Evolutionary conservation across 108 stramenopile species (phyloP).

Genomic region (Nitzschia putrida): DNA sequence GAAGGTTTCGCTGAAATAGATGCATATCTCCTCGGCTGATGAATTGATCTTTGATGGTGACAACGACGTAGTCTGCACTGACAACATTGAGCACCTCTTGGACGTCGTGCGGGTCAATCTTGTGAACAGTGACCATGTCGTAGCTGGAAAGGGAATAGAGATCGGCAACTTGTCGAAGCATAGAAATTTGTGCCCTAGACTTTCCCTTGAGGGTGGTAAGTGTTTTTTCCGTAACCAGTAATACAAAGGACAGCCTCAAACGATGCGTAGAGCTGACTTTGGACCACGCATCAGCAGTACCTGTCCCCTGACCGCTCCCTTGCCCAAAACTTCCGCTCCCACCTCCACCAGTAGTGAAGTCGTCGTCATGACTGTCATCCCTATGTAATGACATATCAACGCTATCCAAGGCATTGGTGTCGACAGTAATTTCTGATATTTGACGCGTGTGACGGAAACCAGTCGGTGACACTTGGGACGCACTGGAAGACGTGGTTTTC

Average conservation of each 20-base stretch:
- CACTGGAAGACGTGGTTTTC: background rate
- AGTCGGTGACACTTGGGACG: conserved; percentile 10
- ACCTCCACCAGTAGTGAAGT: conserved; percentile 14
- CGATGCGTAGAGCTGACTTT: conserved; percentile 60
- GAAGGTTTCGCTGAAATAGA: conserved; percentile 64
- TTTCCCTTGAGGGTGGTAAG: conserved; percentile 74
- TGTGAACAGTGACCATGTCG: conserved; percentile 83
- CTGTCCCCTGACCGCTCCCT: background rate
- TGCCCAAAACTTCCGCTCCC: background rate
- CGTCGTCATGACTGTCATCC: conserved; percentile 18
- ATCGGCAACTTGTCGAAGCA: conserved; percentile 79
- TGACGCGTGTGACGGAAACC: conserved; percentile 36
- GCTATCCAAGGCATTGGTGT: conserved; percentile 27
- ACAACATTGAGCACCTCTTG: conserved; percentile 57
- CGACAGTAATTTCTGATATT: conserved; percentile 59
- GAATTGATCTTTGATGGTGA: conserved; percentile 92
- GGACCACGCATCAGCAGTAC: conserved; percentile 33
- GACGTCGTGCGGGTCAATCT: conserved; percentile 52
- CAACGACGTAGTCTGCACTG: conserved; percentile 82
- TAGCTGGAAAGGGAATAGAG: conserved; percentile 77
- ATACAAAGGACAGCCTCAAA: conserved; percentile 70
- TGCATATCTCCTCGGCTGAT: conserved; percentile 84
- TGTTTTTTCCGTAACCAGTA: conserved; percentile 73
- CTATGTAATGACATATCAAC: conserved; percentile 16
- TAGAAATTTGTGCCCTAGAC: conserved; percentile 75